Evolutionary conservation across 2,329 filamentous ascomycete species (phyloP).

Genomic region (Blastomyces parvus): DNA sequence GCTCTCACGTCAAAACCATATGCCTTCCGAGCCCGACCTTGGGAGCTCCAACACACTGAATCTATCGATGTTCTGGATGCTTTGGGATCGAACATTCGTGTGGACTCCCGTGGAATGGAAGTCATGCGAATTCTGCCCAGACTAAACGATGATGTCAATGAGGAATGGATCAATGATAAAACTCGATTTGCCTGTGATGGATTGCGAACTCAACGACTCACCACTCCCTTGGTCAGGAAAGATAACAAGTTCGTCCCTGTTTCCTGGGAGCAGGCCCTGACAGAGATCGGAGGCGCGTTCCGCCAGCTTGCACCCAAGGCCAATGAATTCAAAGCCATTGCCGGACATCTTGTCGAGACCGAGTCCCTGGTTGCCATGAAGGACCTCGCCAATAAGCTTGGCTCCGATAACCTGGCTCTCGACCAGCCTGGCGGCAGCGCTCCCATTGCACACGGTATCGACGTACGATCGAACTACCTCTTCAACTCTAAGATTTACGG

Average conservation of each 20-base stretch:
- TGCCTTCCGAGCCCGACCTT: slow-evolving; percentile 90
- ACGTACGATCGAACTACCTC: slow-evolving; percentile 86
- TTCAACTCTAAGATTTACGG: slow-evolving; percentile 95
- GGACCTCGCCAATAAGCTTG: slow-evolving; percentile 91
- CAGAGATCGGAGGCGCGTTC: slow-evolving; percentile 74
- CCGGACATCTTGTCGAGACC: slow-evolving; percentile 81
- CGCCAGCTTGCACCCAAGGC: slow-evolving; percentile 69
- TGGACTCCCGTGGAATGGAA: slow-evolving; percentile 86
- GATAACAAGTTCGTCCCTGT: slow-evolving; percentile 87
- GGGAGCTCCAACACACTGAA: slow-evolving; percentile 94
- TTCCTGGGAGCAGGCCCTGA: slow-evolving; percentile 90
- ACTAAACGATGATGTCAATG: slow-evolving; percentile 95
- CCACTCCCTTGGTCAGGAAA: slow-evolving; percentile 78
- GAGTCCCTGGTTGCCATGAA: slow-evolving; percentile 95
- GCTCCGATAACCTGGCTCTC: slow-evolving; percentile 88
- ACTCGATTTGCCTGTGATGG: slow-evolving; percentile 93
- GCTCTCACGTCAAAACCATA: slow-evolving; percentile 96
- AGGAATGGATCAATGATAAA: slow-evolving; percentile 99
- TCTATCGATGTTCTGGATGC: slow-evolving; percentile 90
- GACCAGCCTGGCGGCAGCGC: slow-evolving; percentile 77
- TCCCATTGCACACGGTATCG: slow-evolving; percentile 83
- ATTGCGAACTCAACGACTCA: slow-evolving; percentile 89
- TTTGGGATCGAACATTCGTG: slow-evolving; percentile 85
- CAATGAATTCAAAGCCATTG: slow-evolving; percentile 92
- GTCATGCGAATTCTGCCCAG: slow-evolving; percentile 91